Evolutionary conservation across 1,284 basidiomycete genomes (phyloP), one percentile per base, ranked within the genome.

Genomic region (Mycosarcoma mackinlayi): DNA sequence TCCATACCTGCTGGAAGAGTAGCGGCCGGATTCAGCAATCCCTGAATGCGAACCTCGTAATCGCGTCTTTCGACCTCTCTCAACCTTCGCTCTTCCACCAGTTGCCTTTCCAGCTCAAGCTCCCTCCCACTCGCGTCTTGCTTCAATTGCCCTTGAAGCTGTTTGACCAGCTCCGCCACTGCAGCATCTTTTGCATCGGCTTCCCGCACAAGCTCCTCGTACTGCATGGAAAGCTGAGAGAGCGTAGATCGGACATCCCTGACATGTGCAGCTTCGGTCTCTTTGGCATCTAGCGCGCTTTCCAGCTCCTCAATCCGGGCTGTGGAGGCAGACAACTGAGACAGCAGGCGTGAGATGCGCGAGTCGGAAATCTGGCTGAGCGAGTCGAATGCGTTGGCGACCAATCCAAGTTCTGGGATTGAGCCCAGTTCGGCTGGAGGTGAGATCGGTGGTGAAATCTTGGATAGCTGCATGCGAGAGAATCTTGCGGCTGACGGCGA

Each of bases 41-140:
- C 57, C 38, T 57, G 55, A 11, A 72, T 28, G 3, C 69, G 40
- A 5, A 72, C 63, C 33, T 60, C 63, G 38, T 31, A 63, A 33
- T 72, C 69, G 10, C 58, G 21, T 23, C 63, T 49, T 13, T 72
- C 59, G 7, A 59, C 40, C 33, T 66, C 59, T 24, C 59, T 40
- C 34, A 35, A 30, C 11, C 69, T 47, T 11, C 39, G 24, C 18
- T 72, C 69, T 14, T 67, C 56, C 10, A 61, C 51, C 37, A 72
- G 33, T 25, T 46, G 45, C 25, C 24, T 27, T 25, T 55, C 40
- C 23, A 65, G 35, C 39, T 51, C 51, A 4, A n/a, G 14, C 18
- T 27, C 33, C 18, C 27, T 37, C 16, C 28, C 27, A 6, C 19
- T 25, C 1, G 10, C 38, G 13, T 42, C n/a, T 2, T 24, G 25